Percentiles rank a stretch among this genome's conserved stretches.
These are phyloP conservation scores for Aspergillus felis DNA, from an alignment of 2,329 filamentous ascomycete genomes.

Conservation along the genomic window DNA sequence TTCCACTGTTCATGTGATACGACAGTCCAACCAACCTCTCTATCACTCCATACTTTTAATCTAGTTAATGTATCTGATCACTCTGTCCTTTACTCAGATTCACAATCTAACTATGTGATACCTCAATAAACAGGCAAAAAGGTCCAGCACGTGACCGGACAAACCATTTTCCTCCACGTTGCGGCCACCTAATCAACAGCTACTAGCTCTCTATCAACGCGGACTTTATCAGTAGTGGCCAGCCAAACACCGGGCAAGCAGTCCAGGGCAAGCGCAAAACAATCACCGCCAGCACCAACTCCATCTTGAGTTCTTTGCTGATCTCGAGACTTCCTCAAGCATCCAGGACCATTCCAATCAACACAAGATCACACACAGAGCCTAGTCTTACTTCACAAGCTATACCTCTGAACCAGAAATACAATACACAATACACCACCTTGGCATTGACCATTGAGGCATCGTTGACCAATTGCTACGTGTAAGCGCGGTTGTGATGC, in stretches of 20 bases:
- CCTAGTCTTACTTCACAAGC: neutral
- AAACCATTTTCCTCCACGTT: conserved; percentile 8
- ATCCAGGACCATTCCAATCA: neutral
- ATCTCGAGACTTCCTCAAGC: neutral
- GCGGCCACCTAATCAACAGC: conserved; percentile 23
- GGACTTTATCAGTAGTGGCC: neutral
- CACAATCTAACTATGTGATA: neutral
- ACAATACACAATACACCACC: neutral
- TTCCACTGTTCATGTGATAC: neutral
- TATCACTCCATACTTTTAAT: neutral
- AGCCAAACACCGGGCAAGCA: conserved; percentile 1
- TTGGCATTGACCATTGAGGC: no score
- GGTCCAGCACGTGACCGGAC: neutral
- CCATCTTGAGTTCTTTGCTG: conserved; percentile 6
- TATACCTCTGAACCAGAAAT: neutral
- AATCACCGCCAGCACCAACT: neutral
- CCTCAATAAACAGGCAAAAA: neutral
- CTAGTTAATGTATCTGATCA: neutral
- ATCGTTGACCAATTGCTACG: neutral
- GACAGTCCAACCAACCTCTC: neutral
- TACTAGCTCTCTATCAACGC: neutral
- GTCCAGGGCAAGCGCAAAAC: conserved; percentile 4
- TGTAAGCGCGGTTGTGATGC: neutral
- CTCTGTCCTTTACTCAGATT: neutral
- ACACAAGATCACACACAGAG: neutral